phyloP scores from a whole-genome alignment of 148 eudicot genomes.

The Rhododendron ferrugineum region DNA sequence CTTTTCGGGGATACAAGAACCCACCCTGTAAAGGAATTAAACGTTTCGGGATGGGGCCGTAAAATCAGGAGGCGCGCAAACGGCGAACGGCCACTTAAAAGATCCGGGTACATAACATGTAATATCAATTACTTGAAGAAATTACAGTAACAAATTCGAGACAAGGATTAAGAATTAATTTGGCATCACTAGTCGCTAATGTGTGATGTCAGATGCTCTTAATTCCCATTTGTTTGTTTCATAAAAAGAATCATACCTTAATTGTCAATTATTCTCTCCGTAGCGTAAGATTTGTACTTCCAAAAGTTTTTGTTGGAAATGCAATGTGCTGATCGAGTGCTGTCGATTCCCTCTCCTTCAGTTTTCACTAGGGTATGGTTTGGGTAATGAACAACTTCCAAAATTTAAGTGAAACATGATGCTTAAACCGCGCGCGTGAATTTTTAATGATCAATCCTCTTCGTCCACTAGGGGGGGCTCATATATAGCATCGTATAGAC shows the following conservation, averaged over 20 bases:
- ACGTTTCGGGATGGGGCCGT: not conserved
- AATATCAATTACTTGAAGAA: not conserved
- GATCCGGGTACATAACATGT: not conserved
- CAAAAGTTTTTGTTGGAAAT: not conserved
- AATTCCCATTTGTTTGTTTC: not conserved
- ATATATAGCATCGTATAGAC: not conserved
- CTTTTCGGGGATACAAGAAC: too few species aligned
- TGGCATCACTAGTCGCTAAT: not conserved
- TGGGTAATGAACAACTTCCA: not conserved
- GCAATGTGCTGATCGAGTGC: not conserved
- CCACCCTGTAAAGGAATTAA: too few species aligned
- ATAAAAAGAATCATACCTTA: not conserved
- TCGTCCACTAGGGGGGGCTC: too few species aligned
- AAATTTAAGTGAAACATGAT: too few species aligned
- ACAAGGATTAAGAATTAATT: not conserved
- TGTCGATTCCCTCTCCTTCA: not conserved
- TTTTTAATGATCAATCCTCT: too few species aligned
- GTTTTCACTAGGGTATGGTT: not conserved
- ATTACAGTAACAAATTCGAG: not conserved
- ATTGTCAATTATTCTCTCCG: not conserved
- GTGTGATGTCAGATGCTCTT: not conserved
- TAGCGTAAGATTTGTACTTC: not conserved
- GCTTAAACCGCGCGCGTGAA: too few species aligned
- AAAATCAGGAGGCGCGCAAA: not conserved
- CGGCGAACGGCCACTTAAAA: not conserved